phyloP scores from a whole-genome alignment of 805 yeast species.

The Spathaspora hagerdaliae region DNA sequence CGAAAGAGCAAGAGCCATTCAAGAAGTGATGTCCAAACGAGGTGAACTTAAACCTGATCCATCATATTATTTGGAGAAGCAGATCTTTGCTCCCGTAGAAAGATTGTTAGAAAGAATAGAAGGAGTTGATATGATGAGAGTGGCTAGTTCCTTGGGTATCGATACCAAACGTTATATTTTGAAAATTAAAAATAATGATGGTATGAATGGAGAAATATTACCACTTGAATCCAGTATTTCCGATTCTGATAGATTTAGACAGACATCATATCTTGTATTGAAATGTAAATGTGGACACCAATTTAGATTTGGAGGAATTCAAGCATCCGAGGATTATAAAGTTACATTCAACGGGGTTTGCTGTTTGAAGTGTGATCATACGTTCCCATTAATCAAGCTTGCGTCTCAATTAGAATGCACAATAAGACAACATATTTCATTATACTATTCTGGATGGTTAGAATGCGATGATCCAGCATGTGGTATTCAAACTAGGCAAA shows the following conservation, averaged over 20 bases:
- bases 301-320: constrained; percentile 74
- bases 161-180: constrained; percentile 61
- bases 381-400: constrained; percentile 50
- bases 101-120: constrained; percentile 81
- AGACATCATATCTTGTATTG: constrained; percentile 51
- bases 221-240: constrained; percentile 80
- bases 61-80: constrained; percentile 78
- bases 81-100: constrained; percentile 85
- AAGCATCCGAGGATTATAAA: constrained; percentile 55
- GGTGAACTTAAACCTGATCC: constrained; percentile 65
- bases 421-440: constrained; percentile 64
- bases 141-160: constrained; percentile 75
- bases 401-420: constrained; percentile 72
- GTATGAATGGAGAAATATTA: constrained; percentile 41
- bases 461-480: constrained; percentile 84
- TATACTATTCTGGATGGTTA: constrained; percentile 84
- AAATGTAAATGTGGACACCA: constrained; percentile 58
- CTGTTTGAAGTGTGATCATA: constrained; percentile 58
- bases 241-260: constrained; percentile 79
- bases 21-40: constrained; percentile 58
- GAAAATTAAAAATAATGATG: constrained; percentile 32
- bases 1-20: constrained; percentile 79
- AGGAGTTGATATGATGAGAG: constrained; percentile 76
- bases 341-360: constrained; percentile 66
- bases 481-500: constrained; percentile 73